Percentiles rank a stretch among this genome's conserved stretches.
These are phyloP conservation scores for Skeletonema marinoi DNA, from an alignment of 108 stramenopile species.

Conservation along the genomic window DNA sequence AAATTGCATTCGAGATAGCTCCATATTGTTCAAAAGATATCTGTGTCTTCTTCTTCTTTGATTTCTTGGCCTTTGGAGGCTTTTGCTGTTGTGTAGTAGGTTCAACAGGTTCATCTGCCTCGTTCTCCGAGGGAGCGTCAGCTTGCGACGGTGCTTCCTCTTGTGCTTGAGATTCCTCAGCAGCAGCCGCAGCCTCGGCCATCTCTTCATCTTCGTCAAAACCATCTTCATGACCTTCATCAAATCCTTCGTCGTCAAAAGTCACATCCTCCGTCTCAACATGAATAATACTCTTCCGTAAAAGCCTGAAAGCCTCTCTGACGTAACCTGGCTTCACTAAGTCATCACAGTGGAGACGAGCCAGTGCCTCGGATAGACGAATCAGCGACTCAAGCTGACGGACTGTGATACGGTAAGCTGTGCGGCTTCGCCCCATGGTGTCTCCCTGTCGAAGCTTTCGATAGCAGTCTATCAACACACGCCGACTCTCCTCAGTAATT, in stretches of 20 bases:
- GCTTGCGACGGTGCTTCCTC: constrained; percentile 38
- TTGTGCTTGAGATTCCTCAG: constrained; percentile 43
- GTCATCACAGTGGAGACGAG: constrained; percentile 92
- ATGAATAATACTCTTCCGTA: constrained; percentile 95
- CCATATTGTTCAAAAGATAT: constrained; percentile 96
- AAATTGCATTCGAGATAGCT: constrained; percentile 89
- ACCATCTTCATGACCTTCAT: constrained; percentile 43
- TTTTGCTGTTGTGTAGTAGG: constrained; percentile 23
- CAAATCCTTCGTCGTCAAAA: constrained; percentile 88
- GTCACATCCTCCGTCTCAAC: constrained; percentile 96
- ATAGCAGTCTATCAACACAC: constrained; percentile 96
- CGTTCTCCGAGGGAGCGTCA: constrained; percentile 47
- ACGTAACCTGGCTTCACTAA: constrained; percentile 88
- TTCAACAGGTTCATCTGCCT: constrained; percentile 16
- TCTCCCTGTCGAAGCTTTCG: constrained; percentile 95
- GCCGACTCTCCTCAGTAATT: constrained; percentile 83
- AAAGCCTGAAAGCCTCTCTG: constrained; percentile 92
- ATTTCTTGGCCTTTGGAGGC: constrained; percentile 56
- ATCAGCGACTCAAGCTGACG: constrained; percentile 98
- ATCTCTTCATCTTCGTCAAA: constrained; percentile 20
- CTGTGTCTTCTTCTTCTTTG: constrained; percentile 86
- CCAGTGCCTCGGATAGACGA: constrained; percentile 96
- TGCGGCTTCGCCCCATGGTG: constrained; percentile 88
- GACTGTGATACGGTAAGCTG: constrained; percentile 98
- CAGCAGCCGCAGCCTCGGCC: constrained; percentile 28